Base-by-base conservation (phyloP, 1,139 yeast species). In the Protomyces inundatus region DNA sequence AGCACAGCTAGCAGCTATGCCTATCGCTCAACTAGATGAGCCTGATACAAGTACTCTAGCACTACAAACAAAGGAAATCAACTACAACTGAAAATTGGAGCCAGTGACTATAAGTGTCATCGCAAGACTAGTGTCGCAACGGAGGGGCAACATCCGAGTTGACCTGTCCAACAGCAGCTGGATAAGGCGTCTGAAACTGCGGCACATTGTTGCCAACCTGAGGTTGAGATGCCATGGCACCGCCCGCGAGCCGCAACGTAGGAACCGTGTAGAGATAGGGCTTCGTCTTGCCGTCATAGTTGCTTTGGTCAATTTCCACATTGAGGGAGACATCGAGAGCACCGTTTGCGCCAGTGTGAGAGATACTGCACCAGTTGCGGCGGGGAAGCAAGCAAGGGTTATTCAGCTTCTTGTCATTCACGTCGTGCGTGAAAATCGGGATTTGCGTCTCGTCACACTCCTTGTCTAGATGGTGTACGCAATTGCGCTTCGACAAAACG, bases 381-480 rank as follows among this genome's bases (percentile, higher is more conserved):
- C 64, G 53, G 9, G 60, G 64, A 55, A 61, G 16, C 6, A 61
- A 52, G 40, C 64, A 54, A 3, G 52, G 52, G 32, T 61, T 61
- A 32, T 54, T 54, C 52, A 61, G 45, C 42, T 50, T 50, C 45
- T 61, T 55, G 9, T 54, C 64, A 2, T 40, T 54, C 48, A 55
- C 61, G 46, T 61, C 60, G 16, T 14, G 23, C 52, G 51, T 54
- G 35, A 61, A 61, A 2, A 61, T 14, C 5, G 60, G 61, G 6
- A 55, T 50, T 30, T 52, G 55, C 16, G 60, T 61, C 56, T 61
- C 64, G 52, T 61, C 64, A n/a, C 58, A 52, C n/a, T 61, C 45
- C 33, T 48, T 36, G 32, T 61, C 64, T n/a, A 61, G 45, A 34
- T 61, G 64, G 39, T 61, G 64, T n/a, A 61, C 64, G 12, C 48